Evolutionary conservation across 148 eudicot genomes (phyloP).

Genomic region (Fagopyrum homotropicum): DNA sequence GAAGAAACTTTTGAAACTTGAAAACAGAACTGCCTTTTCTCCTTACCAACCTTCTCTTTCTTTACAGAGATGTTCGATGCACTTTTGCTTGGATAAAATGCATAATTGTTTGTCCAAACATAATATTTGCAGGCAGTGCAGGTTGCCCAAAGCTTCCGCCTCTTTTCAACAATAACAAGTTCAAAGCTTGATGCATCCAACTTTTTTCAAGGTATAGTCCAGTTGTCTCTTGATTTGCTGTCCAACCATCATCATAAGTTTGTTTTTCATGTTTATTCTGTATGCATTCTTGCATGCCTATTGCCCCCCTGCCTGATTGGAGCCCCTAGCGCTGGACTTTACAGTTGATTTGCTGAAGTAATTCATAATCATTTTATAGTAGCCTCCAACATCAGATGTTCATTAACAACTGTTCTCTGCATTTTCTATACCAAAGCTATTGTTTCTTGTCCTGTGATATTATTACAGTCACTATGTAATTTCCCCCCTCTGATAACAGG

Average conservation of each 20-base stretch:
- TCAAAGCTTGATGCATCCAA: constrained; percentile 44
- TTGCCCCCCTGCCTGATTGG: neutral
- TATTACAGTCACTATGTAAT: neutral
- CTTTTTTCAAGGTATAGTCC: constrained; percentile 48
- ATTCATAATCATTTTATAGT: neutral
- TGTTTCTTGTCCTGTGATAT: neutral
- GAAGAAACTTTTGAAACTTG: neutral
- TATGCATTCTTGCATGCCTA: neutral
- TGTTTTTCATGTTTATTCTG: neutral
- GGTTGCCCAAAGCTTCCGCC: constrained; percentile 67
- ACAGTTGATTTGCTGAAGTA: neutral
- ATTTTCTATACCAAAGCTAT: neutral
- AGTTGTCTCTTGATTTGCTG: neutral
- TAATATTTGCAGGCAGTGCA: constrained; percentile 55
- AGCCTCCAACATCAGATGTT: neutral
- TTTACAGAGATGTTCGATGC: neutral
- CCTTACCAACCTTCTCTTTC: neutral
- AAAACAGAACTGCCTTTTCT: neutral
- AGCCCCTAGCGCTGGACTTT: neutral
- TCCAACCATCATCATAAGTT: neutral
- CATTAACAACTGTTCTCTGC: neutral
- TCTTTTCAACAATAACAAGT: constrained; percentile 82
- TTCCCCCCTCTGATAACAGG: constrained; percentile 26
- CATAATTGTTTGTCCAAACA: neutral
- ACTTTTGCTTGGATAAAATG: neutral